Evolutionary conservation across 2,329 filamentous ascomycete species (phyloP).

Genomic region (Fusarium metavorans): DNA sequence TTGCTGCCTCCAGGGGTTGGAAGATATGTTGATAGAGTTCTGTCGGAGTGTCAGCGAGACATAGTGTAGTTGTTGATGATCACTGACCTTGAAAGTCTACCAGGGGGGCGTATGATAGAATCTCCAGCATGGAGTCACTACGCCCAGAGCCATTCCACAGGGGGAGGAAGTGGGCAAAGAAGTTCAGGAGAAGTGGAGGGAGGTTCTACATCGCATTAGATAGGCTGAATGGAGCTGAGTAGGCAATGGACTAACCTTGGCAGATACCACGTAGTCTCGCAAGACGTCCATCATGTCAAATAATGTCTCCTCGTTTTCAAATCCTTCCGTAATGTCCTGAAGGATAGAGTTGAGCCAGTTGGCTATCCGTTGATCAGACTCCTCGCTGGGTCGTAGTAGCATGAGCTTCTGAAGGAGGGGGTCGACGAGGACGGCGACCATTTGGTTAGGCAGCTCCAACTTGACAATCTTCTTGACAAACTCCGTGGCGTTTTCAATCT

Average conservation of each 20-base stretch:
- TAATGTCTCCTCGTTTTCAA: conserved; percentile 61
- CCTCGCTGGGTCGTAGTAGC: conserved; percentile 69
- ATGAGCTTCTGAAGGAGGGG: conserved; percentile 83
- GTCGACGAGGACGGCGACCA: conserved; percentile 81
- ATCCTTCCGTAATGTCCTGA: conserved; percentile 66
- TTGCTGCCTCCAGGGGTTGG: conserved; percentile 61
- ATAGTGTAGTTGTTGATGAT: background rate
- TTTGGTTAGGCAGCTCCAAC: conserved; percentile 84
- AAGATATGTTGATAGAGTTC: conserved; percentile 65
- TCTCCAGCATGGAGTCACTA: conserved; percentile 65
- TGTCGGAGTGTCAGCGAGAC: conserved; percentile 48
- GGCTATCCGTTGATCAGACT: conserved; percentile 64
- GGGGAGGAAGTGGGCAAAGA: conserved; percentile 65
- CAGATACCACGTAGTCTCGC: conserved; percentile 65
- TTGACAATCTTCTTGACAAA: conserved; percentile 81
- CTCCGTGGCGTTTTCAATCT: conserved; percentile 77
- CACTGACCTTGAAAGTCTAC: conserved; percentile 65
- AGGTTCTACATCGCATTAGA: conserved; percentile 53
- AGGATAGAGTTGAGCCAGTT: conserved; percentile 70
- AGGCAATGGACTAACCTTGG: conserved; percentile 59
- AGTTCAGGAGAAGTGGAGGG: conserved; percentile 61
- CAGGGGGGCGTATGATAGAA: conserved; percentile 68
- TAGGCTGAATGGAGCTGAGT: background rate
- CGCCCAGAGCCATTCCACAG: conserved; percentile 73
- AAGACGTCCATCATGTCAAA: conserved; percentile 68